Percentiles rank a stretch among this genome's conserved stretches.
Conservation (phyloP, 768 basidiomycete species). For the Hericium alpestre region DNA sequence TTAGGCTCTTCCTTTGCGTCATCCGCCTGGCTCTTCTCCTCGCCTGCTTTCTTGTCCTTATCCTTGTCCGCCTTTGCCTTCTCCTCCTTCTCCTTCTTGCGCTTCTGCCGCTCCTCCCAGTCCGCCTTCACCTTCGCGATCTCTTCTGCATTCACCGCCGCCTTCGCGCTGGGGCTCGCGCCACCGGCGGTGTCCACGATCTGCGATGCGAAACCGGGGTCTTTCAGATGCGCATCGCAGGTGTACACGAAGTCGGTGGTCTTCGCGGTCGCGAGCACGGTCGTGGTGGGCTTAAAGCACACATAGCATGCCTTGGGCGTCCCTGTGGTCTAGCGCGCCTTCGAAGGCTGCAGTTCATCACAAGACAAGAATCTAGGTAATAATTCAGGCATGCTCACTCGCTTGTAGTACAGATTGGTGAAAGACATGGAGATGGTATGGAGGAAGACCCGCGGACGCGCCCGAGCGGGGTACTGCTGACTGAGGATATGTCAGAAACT, state of each 20-base stretch:
- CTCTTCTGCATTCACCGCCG: conserved; percentile 50
- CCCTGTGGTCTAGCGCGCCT: conserved; percentile 48
- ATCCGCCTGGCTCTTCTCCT: conserved; percentile 27
- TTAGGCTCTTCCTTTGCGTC: conserved; percentile 26
- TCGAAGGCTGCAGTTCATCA: background rate
- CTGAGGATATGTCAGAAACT: background rate
- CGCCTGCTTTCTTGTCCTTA: conserved; percentile 20
- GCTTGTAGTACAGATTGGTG: conserved; percentile 81
- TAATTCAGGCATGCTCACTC: conserved; percentile 38
- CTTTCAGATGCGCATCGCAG: conserved; percentile 71
- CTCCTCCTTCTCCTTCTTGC: conserved; percentile 40
- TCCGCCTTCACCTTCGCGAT: conserved; percentile 69
- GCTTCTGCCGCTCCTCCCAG: conserved; percentile 66
- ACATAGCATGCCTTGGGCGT: conserved; percentile 71
- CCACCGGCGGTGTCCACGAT: conserved; percentile 29
- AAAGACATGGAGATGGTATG: conserved; percentile 44
- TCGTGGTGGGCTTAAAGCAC: conserved; percentile 71
- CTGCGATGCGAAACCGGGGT: conserved; percentile 61
- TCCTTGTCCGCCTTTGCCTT: conserved; percentile 29
- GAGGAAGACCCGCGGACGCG: conserved; percentile 3
- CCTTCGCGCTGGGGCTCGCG: conserved; percentile 15
- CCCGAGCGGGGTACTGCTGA: background rate
- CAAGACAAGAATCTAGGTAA: no score
- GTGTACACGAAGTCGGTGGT: conserved; percentile 81
- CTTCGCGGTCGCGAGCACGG: conserved; percentile 76